Conservation (phyloP, 192 early-diverging fungal species). For the Diversispora eburnea region DNA sequence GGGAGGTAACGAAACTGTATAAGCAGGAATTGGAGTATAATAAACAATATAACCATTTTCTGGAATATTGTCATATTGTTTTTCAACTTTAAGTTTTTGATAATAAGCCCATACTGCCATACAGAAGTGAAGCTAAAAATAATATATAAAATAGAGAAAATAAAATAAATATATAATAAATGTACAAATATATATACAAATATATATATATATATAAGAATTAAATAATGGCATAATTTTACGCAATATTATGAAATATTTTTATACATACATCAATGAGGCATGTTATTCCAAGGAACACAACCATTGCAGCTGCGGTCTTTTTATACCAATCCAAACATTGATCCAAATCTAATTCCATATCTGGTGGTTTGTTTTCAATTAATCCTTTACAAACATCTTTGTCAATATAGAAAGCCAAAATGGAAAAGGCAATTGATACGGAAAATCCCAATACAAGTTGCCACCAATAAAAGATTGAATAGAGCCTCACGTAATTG, state of each 20-base stretch:
- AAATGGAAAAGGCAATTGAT: slow-evolving; percentile 27
- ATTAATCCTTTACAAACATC: slow-evolving; percentile 29
- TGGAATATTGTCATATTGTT: slow-evolving; percentile 5
- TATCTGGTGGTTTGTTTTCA: slow-evolving; percentile 22
- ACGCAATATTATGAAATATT: background rate
- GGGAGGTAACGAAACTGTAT: slow-evolving; percentile 5
- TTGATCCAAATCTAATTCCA: background rate
- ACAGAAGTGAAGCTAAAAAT: slow-evolving; percentile 27
- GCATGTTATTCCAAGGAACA: slow-evolving; percentile 19
- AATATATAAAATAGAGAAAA: background rate
- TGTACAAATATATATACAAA: background rate
- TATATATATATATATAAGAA: background rate
- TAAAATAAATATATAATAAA: no score
- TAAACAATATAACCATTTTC: slow-evolving; percentile 6
- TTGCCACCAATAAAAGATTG: slow-evolving; percentile 30
- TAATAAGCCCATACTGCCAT: slow-evolving; percentile 31
- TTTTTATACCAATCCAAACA: slow-evolving; percentile 25
- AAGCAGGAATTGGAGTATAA: slow-evolving; percentile 26
- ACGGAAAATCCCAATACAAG: slow-evolving; percentile 24
- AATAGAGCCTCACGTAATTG: slow-evolving; percentile 28
- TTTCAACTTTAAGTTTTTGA: slow-evolving; percentile 15
- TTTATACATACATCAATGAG: slow-evolving; percentile 20
- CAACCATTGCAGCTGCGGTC: slow-evolving; percentile 2
- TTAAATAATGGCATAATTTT: background rate
- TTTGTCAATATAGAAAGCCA: slow-evolving; percentile 27